Evolutionary conservation across 257 asterid species (phyloP).

Genomic region (Leonotis leonurus): DNA sequence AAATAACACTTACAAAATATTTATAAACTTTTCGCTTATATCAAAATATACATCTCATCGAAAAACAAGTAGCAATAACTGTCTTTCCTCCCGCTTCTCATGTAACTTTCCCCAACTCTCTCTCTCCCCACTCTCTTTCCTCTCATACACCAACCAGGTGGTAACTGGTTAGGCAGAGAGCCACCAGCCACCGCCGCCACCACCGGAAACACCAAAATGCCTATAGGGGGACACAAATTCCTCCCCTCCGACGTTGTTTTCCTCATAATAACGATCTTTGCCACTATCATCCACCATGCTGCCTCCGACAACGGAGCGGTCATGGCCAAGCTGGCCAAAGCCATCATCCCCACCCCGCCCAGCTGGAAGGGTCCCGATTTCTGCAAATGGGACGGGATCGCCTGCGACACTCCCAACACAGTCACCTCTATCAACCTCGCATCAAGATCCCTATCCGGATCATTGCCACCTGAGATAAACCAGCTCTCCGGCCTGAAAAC

Average conservation of each 20-base stretch:
- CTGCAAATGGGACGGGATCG: conserved; percentile 68
- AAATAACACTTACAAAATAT: background rate
- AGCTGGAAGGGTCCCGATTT: conserved; percentile 53
- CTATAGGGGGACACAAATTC: conserved; percentile 18
- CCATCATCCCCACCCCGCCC: conserved; percentile 39
- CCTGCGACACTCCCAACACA: conserved; percentile 40
- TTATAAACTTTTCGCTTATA: background rate
- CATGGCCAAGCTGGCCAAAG: conserved; percentile 50
- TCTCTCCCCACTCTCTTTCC: conserved; percentile 14
- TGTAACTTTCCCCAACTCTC: conserved; percentile 14
- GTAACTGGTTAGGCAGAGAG: conserved; percentile 7
- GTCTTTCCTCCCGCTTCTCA: conserved; percentile 21
- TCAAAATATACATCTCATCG: background rate
- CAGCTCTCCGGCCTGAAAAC: conserved; percentile 52
- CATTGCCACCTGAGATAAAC: conserved; percentile 40
- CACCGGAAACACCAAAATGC: conserved; percentile 30
- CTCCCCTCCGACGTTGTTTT: conserved; percentile 4
- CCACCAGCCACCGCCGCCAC: conserved; percentile 15
- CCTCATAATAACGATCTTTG: conserved; percentile 12
- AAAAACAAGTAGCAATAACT: conserved; percentile 11
- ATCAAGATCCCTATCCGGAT: conserved; percentile 41
- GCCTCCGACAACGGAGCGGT: conserved; percentile 46
- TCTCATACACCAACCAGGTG: conserved; percentile 28
- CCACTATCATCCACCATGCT: conserved; percentile 30
- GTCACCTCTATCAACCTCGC: conserved; percentile 47